phyloP scores from a whole-genome alignment of 495 filamentous ascomycete species.

The Mycothermus thermophilus region DNA sequence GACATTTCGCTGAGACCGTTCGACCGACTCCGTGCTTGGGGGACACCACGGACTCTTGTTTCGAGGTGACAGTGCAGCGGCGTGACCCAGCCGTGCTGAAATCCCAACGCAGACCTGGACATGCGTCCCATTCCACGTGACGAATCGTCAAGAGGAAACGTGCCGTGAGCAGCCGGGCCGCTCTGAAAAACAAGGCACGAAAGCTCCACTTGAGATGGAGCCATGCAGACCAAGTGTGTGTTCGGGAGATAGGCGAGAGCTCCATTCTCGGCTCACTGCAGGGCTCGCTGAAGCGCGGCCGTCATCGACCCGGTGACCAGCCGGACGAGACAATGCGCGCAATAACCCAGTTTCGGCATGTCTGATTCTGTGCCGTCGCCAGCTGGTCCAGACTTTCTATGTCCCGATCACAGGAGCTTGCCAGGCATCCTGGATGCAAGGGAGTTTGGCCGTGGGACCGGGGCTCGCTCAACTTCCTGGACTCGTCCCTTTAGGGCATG shows the following conservation, averaged over 20 bases:
- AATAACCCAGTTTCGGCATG: slow-evolving; percentile 10
- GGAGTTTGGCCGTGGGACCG: slow-evolving; percentile 25
- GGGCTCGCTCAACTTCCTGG: slow-evolving; percentile 36
- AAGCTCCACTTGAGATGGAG: too few relatives aligned
- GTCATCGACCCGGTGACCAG: slow-evolving; percentile 19
- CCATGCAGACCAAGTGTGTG: too few relatives aligned
- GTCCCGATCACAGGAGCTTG: slow-evolving; percentile 31
- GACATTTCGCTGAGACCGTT: slow-evolving; percentile 7
- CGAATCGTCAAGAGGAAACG: slow-evolving; percentile 1
- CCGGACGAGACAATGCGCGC: slow-evolving; percentile 12
- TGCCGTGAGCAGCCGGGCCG: neutral
- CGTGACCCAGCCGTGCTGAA: slow-evolving; percentile 3
- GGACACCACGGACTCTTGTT: slow-evolving; percentile 2
- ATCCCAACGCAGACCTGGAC: slow-evolving; percentile 4
- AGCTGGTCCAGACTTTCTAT: too few relatives aligned
- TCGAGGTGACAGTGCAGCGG: slow-evolving; percentile 5
- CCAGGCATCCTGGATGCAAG: slow-evolving; percentile 34
- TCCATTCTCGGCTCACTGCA: slow-evolving; percentile 18
- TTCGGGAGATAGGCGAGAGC: too few relatives aligned
- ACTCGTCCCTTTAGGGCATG: too few relatives aligned
- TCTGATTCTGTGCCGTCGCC: slow-evolving; percentile 13
- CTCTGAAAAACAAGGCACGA: slow-evolving; percentile 1
- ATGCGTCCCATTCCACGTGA: slow-evolving; percentile 1
- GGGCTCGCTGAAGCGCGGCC: slow-evolving; percentile 15
- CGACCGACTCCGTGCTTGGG: slow-evolving; percentile 7